Evolutionary conservation across 805 yeast genomes (phyloP), one percentile per base, ranked within the genome.

Genomic region (Yarrowia sp.): DNA sequence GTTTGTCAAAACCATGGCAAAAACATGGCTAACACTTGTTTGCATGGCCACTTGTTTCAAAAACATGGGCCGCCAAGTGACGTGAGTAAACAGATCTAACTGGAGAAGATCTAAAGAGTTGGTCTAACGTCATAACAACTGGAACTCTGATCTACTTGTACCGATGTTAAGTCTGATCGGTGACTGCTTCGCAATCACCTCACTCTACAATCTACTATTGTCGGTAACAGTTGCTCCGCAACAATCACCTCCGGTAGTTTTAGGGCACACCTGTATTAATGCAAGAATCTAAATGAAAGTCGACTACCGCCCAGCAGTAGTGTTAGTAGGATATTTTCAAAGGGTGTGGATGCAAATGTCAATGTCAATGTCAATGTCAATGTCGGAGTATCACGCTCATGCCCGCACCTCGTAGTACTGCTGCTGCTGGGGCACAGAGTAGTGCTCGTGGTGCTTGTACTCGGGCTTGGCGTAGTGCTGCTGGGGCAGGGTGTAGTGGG

Each of bases 301-400:
- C 64, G 50, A 58, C 64, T 58, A 43, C 64, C 64, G 64, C 64
- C 64, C 64, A 58, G 64, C 64, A 43, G 64, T 55, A 58, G 64
- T 43, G 64, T 58, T 58, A 58, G 64, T 58, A 58, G 64, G 64
- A 24, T 40, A 12, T 24, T 39, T 55, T 55, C 30, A 30, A 58
- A 58, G 36, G 64, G 64, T 58, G 64, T 58, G 40, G 33, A 47
- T 47, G 52, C 52, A 47, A 47, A 15, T 44, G 49, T 44, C 47
- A 39, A 40, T 56, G 63, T 30, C 63, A 24, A 30, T 56, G 63
- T n/a, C 14, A 46, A 46, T 4, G n/a, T n/a, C n/a, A n/a, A n/a
- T 49, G 53, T 46, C 34, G 38, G 55, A 33, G 55, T 33, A 49
- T 46, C 50, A 46, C 34, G n/a, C 55, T 30, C 43, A 58, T 33